These are phyloP conservation scores for Lentinula aciculospora DNA, from an alignment of 768 basidiomycete genomes.

Conservation along the genomic window DNA sequence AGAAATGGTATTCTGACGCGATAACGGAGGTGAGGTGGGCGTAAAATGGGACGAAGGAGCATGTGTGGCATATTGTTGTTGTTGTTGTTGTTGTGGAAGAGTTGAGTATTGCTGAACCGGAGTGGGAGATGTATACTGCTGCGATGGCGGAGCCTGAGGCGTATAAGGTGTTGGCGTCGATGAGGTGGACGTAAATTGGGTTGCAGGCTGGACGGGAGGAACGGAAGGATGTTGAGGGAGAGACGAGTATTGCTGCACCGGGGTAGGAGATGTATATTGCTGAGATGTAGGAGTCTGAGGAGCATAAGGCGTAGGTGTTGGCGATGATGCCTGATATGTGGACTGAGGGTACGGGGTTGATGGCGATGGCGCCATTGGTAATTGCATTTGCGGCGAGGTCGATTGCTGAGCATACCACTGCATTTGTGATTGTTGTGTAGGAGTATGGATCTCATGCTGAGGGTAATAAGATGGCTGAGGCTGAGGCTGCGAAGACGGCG, in stretches of 20 bases:
- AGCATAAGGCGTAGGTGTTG: slow-evolving; percentile 14
- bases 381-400: slow-evolving; percentile 13
- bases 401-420: slow-evolving; percentile 16
- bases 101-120: slow-evolving; percentile 16
- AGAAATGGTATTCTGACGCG: slow-evolving; percentile 29
- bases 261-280: slow-evolving; percentile 13
- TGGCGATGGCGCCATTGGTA: slow-evolving; percentile 7
- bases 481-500: slow-evolving; percentile 13
- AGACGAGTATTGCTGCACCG: slow-evolving; percentile 19
- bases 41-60: slow-evolving; percentile 13
- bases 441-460: slow-evolving; percentile 11
- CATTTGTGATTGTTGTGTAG: slow-evolving; percentile 11
- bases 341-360: background rate
- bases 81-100: slow-evolving; percentile 15
- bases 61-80: slow-evolving; percentile 13
- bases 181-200: background rate
- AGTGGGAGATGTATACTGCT: slow-evolving; percentile 19
- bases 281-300: slow-evolving; percentile 22
- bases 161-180: background rate
- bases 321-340: slow-evolving; percentile 10
- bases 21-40: slow-evolving; percentile 16
- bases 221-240: slow-evolving; percentile 15
- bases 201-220: background rate
- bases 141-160: slow-evolving; percentile 11
- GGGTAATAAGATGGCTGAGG: slow-evolving; percentile 16